Evolutionary conservation across 768 basidiomycete genomes (phyloP).

Genomic region (Inosperma sp.): DNA sequence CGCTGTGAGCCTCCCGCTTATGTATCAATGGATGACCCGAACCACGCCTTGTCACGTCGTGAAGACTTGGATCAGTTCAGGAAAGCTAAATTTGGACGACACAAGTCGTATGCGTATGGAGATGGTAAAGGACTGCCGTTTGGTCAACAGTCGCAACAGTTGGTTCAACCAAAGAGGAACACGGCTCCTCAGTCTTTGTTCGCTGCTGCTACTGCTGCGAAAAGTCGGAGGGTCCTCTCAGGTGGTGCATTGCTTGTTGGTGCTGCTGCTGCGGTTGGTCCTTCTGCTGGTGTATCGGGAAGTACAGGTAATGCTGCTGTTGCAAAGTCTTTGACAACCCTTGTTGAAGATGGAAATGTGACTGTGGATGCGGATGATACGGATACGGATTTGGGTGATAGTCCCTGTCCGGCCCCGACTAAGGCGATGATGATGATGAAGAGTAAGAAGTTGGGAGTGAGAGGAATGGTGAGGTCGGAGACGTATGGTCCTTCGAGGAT

Average conservation of each 20-base stretch:
- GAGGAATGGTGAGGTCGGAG: slow-evolving; percentile 55
- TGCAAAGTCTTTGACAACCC: slow-evolving; percentile 43
- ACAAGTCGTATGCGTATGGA: slow-evolving; percentile 92
- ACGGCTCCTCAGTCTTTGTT: slow-evolving; percentile 56
- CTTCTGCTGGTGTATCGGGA: not conserved
- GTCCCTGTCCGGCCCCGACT: slow-evolving; percentile 80
- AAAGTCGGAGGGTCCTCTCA: slow-evolving; percentile 44
- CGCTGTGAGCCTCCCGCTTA: slow-evolving; percentile 83
- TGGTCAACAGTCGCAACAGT: slow-evolving; percentile 35
- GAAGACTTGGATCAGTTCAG: slow-evolving; percentile 92
- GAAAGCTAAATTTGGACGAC: slow-evolving; percentile 79
- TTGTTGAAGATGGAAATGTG: slow-evolving; percentile 58
- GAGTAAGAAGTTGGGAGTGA: slow-evolving; percentile 11
- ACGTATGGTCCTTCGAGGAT: slow-evolving; percentile 64
- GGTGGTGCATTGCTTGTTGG: slow-evolving; percentile 36
- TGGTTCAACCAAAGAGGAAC: slow-evolving; percentile 55
- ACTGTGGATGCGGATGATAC: slow-evolving; percentile 66
- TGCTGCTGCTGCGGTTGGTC: not conserved
- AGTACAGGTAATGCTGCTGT: not conserved
- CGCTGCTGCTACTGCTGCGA: slow-evolving; percentile 58
- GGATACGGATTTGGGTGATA: slow-evolving; percentile 76
- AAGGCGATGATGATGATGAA: slow-evolving; percentile 53
- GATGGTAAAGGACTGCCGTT: slow-evolving; percentile 45
- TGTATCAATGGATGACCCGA: slow-evolving; percentile 93
- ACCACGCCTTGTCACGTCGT: slow-evolving; percentile 70